These are phyloP conservation scores for Articulospora tetracladia DNA, from an alignment of 495 filamentous ascomycete species.

Conservation along the genomic window DNA sequence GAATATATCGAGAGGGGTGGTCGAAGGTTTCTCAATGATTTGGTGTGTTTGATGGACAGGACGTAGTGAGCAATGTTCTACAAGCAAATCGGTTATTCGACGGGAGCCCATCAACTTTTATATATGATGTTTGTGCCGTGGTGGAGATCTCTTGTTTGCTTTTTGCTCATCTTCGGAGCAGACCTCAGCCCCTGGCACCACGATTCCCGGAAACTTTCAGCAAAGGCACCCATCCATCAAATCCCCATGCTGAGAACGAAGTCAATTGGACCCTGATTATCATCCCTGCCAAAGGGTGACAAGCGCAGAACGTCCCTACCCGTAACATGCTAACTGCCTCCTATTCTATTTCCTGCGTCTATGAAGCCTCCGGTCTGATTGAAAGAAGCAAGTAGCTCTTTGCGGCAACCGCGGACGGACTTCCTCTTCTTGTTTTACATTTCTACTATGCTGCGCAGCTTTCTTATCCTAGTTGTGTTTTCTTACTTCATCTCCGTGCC, in stretches of 20 bases:
- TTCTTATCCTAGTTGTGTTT: neutral
- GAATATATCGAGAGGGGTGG: neutral
- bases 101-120: slow-evolving; percentile 15
- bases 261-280: neutral
- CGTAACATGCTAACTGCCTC: slow-evolving; percentile 13
- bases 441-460: neutral
- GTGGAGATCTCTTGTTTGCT: slow-evolving; percentile 22
- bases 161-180: slow-evolving; percentile 12
- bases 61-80: neutral
- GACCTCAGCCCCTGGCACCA: slow-evolving; percentile 3
- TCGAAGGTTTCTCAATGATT: neutral
- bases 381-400: slow-evolving; percentile 7
- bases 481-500: neutral
- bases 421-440: neutral
- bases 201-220: neutral
- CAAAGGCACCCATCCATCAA: slow-evolving; percentile 7
- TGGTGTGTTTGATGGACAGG: neutral
- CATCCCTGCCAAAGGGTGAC: neutral
- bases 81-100: slow-evolving; percentile 3
- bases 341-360: slow-evolving; percentile 4
- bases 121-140: slow-evolving; percentile 16
- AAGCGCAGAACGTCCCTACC: slow-evolving; percentile 10
- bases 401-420: slow-evolving; percentile 10
- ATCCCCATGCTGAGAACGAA: neutral
- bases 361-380: neutral